Evolutionary conservation across 2,329 filamentous ascomycete genomes (phyloP).

Genomic region (Beauveria asiatica): DNA sequence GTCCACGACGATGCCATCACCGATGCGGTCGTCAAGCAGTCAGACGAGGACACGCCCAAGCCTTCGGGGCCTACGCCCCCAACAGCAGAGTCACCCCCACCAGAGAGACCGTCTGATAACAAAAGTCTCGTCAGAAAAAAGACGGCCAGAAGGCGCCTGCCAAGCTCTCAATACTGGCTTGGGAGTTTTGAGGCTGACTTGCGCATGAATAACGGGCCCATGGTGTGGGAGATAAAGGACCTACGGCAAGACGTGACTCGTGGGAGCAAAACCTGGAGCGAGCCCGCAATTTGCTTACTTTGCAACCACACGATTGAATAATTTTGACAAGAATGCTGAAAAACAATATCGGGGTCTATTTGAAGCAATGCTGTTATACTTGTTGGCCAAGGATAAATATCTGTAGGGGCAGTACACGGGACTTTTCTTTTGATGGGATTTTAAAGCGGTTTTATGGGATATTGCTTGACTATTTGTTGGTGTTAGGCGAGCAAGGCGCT

Average conservation of each 20-base stretch:
- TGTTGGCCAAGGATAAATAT: background rate
- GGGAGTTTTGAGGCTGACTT: constrained; percentile 44
- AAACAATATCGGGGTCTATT: too few relatives aligned
- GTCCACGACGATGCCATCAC: constrained; percentile 39
- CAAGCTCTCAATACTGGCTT: constrained; percentile 37
- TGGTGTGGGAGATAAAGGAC: constrained; percentile 43
- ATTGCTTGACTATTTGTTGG: background rate
- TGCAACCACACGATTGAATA: constrained; percentile 40
- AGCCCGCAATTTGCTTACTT: constrained; percentile 40
- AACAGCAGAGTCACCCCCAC: background rate
- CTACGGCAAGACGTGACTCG: constrained; percentile 37
- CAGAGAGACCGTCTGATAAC: background rate
- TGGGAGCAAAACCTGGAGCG: constrained; percentile 45
- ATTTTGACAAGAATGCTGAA: constrained; percentile 4
- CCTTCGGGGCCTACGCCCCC: constrained; percentile 23
- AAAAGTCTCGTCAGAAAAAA: constrained; percentile 22
- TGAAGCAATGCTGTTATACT: background rate
- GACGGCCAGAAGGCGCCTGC: constrained; percentile 28
- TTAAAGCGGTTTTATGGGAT: background rate
- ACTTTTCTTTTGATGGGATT: background rate
- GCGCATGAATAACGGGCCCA: constrained; percentile 36
- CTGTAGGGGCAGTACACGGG: background rate
- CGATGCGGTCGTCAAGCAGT: constrained; percentile 29
- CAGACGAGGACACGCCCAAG: constrained; percentile 21
- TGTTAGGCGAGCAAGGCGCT: background rate